phyloP scores from a whole-genome alignment of 2,329 filamentous ascomycete species.

The Westerdykella sp. region DNA sequence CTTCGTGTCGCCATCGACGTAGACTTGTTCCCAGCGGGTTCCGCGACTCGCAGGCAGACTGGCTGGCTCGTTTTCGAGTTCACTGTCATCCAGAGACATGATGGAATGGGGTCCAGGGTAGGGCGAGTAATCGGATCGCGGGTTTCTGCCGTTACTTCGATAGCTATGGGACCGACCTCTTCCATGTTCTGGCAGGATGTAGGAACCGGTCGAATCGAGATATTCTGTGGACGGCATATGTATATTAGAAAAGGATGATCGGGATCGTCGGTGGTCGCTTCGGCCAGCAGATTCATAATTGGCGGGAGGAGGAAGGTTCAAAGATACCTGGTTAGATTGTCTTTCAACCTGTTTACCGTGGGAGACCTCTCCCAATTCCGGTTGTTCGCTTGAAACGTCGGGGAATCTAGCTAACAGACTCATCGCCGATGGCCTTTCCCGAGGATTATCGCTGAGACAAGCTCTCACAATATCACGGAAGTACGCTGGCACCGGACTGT shows the following conservation, averaged over 20 bases:
- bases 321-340: conserved; percentile 13
- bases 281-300: conserved; percentile 11
- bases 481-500: conserved; percentile 58
- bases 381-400: conserved; percentile 9
- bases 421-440: conserved; percentile 65
- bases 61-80: conserved; percentile 31
- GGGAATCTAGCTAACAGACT: conserved; percentile 52
- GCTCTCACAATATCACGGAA: conserved; percentile 68
- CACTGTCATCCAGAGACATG: conserved; percentile 36
- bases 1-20: conserved; percentile 35
- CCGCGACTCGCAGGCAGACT: conserved; percentile 31
- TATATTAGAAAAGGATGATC: conserved; percentile 28
- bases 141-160: conserved; percentile 20
- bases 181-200: conserved; percentile 31
- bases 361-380: conserved; percentile 12
- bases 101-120: conserved; percentile 31
- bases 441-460: conserved; percentile 70
- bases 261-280: conserved; percentile 15
- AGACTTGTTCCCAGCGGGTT: conserved; percentile 35
- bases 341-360: conserved; percentile 11
- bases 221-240: conserved; percentile 39
- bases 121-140: conserved; percentile 31
- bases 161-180: conserved; percentile 20
- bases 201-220: conserved; percentile 41
- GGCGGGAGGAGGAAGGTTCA: conserved; percentile 41